Conservation (phyloP, 441 rosid genomes). For the Mallotus repandus region DNA sequence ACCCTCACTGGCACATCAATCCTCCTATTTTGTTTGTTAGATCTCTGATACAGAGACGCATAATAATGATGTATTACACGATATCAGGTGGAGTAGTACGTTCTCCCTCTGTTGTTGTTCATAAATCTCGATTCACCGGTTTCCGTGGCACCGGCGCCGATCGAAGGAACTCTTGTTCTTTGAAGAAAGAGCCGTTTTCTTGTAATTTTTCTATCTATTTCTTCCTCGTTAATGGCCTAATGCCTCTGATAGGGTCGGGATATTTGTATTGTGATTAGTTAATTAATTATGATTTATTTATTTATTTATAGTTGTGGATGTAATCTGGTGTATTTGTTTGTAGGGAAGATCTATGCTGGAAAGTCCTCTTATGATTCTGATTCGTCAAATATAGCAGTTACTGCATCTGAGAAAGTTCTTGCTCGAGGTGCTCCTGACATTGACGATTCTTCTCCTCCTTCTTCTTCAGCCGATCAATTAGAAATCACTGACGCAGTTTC, state of each 20-base stretch:
- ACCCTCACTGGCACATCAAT: too few relatives aligned
- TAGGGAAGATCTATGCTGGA: conserved; percentile 71
- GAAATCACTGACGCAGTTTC: conserved; percentile 38
- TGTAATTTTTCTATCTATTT: conserved; percentile 34
- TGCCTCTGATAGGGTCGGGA: too few relatives aligned
- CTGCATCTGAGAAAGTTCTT: conserved; percentile 61
- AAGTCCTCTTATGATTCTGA: conserved; percentile 65
- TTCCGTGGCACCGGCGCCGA: conserved; percentile 32
- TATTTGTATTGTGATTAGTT: too few relatives aligned
- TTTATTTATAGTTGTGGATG: not conserved
- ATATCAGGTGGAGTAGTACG: conserved; percentile 43
- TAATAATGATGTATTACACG: conserved; percentile 47
- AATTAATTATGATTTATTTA: too few relatives aligned
- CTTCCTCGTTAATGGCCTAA: not conserved
- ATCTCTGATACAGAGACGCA: too few relatives aligned
- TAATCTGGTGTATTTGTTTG: conserved; percentile 36
- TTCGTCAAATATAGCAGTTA: conserved; percentile 44
- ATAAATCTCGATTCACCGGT: conserved; percentile 36
- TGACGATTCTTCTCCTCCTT: conserved; percentile 43
- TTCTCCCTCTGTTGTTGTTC: conserved; percentile 33
- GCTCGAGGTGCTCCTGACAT: conserved; percentile 48
- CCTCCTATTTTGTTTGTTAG: too few relatives aligned
- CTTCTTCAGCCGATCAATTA: conserved; percentile 47
- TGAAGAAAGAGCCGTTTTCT: conserved; percentile 47
- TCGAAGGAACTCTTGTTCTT: conserved; percentile 45